These are phyloP conservation scores for Trichoderma aggressivum DNA, from an alignment of 2,329 filamentous ascomycete species.

Conservation along the genomic window DNA sequence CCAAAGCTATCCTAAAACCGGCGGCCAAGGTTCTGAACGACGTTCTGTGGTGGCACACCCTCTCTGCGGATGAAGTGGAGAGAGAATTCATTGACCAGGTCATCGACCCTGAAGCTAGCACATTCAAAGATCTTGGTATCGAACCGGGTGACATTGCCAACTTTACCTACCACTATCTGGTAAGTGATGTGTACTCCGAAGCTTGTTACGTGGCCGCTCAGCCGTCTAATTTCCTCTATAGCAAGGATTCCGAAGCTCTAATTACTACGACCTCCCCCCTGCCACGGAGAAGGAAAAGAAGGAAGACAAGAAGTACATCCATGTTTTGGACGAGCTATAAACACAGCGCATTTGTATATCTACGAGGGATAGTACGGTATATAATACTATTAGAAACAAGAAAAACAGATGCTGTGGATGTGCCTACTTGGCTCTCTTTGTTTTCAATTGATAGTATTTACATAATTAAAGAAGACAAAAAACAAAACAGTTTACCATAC, in stretches of 20 bases:
- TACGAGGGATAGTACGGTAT: neutral
- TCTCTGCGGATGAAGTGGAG: constrained; percentile 82
- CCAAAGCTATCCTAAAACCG: constrained; percentile 75
- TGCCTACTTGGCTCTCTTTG: neutral
- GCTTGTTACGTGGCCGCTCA: neutral
- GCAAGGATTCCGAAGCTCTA: constrained; percentile 86
- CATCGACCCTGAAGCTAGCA: constrained; percentile 89
- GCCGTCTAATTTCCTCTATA: constrained; percentile 40
- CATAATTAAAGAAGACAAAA: neutral
- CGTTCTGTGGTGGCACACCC: constrained; percentile 81
- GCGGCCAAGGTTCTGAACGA: constrained; percentile 72
- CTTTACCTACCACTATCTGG: constrained; percentile 91
- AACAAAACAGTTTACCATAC: neutral
- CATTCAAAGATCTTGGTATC: constrained; percentile 89
- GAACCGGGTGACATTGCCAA: constrained; percentile 81
- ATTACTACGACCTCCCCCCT: constrained; percentile 90
- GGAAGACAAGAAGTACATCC: constrained; percentile 95
- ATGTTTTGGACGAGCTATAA: constrained; percentile 85
- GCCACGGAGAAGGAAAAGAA: constrained; percentile 91
- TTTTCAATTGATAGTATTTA: neutral
- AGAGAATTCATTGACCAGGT: constrained; percentile 88
- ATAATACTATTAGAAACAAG: constrained; percentile 3
- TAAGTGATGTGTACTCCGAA: constrained; percentile 44
- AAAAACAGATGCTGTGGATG: neutral
- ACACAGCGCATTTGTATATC: neutral